Conservation (phyloP, 495 filamentous ascomycete genomes). For the Oleoguttula mirabilis region DNA sequence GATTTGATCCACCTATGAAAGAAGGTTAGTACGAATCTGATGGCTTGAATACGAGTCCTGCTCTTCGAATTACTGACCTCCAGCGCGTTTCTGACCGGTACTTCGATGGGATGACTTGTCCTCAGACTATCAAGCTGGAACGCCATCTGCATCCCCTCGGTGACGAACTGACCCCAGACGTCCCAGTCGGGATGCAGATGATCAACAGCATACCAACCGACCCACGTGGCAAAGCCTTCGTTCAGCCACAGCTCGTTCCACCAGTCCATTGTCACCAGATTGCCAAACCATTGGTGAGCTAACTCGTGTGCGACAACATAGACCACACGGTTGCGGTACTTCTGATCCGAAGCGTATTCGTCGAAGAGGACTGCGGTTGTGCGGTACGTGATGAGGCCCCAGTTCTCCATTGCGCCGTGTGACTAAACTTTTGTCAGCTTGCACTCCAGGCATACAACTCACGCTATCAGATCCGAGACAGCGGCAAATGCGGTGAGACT, state of each 20-base stretch:
- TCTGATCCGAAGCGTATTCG: constrained; percentile 74
- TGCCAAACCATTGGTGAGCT: constrained; percentile 97
- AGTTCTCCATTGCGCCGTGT: constrained; percentile 53
- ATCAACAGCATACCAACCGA: constrained; percentile 90
- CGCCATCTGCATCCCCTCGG: constrained; percentile 81
- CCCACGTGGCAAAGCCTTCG: constrained; percentile 96
- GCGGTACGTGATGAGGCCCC: constrained; percentile 82
- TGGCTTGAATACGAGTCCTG: no score
- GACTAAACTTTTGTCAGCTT: no score
- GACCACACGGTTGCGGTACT: constrained; percentile 79
- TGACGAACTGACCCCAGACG: constrained; percentile 88
- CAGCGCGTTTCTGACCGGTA: constrained; percentile 74
- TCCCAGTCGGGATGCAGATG: constrained; percentile 93
- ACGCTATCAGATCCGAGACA: no score
- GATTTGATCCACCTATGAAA: no score
- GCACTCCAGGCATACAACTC: no score
- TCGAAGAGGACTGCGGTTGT: constrained; percentile 65
- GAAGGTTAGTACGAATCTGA: no score
- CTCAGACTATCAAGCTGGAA: constrained; percentile 79
- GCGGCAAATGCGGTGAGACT: constrained; percentile 16
- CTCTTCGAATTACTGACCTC: no score
- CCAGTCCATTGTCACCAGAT: constrained; percentile 84
- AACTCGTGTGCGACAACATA: constrained; percentile 92
- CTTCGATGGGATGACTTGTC: constrained; percentile 86
- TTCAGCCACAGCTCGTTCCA: constrained; percentile 92